A percentile compares a stretch with the other conserved stretches of the same genome.
These are phyloP conservation scores for Sporothrix euskadiensis DNA, from an alignment of 2,329 filamentous ascomycete genomes.

Conservation along the genomic window DNA sequence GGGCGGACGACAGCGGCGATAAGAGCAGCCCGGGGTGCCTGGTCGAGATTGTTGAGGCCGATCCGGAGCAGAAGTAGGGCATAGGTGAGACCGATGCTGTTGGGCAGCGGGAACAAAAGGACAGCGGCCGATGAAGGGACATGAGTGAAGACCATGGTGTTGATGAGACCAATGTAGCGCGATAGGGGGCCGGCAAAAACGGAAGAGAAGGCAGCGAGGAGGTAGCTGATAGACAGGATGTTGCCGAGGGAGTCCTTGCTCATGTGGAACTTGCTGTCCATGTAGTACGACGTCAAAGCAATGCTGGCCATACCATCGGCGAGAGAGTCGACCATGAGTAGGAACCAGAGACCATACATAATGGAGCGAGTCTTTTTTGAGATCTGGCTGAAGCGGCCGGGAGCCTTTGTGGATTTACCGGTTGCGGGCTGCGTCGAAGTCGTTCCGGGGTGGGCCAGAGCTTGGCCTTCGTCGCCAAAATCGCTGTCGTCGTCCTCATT, in stretches of 20 bases:
- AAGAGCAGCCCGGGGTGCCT: slow-evolving; percentile 65
- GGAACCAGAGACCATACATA: slow-evolving; percentile 66
- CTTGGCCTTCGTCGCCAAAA: slow-evolving; percentile 26
- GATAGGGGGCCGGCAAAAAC: slow-evolving; percentile 60
- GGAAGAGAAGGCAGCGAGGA: slow-evolving; percentile 55
- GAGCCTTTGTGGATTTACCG: slow-evolving; percentile 32
- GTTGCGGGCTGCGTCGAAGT: slow-evolving; percentile 12
- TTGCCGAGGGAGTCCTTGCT: slow-evolving; percentile 61
- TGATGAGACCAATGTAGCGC: slow-evolving; percentile 60
- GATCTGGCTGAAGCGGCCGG: slow-evolving; percentile 53
- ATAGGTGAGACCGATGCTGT: slow-evolving; percentile 52
- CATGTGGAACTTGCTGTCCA: slow-evolving; percentile 57
- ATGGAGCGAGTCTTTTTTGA: slow-evolving; percentile 57
- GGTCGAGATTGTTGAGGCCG: slow-evolving; percentile 68
- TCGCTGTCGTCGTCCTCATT: slow-evolving; percentile 32
- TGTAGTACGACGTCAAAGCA: slow-evolving; percentile 59
- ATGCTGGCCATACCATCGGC: slow-evolving; percentile 66
- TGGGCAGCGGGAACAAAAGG: slow-evolving; percentile 59
- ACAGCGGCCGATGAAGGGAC: slow-evolving; percentile 64
- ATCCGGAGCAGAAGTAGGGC: slow-evolving; percentile 59
- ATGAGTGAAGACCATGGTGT: slow-evolving; percentile 65
- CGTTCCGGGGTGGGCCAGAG: slow-evolving; percentile 25
- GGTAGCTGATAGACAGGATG: slow-evolving; percentile 55
- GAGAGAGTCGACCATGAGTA: slow-evolving; percentile 64
- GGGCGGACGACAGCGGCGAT: slow-evolving; percentile 66